phyloP scores from a whole-genome alignment of 179 eudicot genomes.

The Vitellaria paradoxa region DNA sequence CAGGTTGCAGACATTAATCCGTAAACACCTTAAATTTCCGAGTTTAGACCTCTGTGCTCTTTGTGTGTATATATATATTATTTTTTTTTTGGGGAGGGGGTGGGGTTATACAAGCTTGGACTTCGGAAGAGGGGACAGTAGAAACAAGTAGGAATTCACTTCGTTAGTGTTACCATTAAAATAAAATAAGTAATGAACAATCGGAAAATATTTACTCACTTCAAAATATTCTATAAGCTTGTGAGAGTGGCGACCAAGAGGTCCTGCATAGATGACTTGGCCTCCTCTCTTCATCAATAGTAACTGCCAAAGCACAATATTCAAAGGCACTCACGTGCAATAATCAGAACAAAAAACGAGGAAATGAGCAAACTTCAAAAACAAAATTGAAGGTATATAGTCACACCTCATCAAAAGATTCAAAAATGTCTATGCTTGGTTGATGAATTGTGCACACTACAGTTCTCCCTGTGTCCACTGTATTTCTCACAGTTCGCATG shows the following conservation, averaged over 20 bases:
- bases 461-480: conserved; percentile 61
- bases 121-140: background rate
- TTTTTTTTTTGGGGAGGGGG: background rate
- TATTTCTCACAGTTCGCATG: conserved; percentile 64
- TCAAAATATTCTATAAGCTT: conserved; percentile 64
- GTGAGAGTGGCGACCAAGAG: conserved; percentile 56
- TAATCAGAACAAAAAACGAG: too few relatives aligned
- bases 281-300: conserved; percentile 85
- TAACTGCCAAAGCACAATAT: conserved; percentile 35
- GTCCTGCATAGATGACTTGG: conserved; percentile 64
- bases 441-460: conserved; percentile 78
- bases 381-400: background rate
- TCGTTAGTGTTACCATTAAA: background rate
- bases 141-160: background rate
- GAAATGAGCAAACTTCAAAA: background rate
- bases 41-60: background rate
- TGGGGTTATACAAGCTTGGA: background rate
- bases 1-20: background rate
- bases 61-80: background rate
- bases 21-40: background rate
- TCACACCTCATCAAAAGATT: conserved; percentile 74
- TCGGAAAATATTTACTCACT: conserved; percentile 28
- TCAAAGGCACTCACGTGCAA: conserved; percentile 1
- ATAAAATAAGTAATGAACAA: background rate
- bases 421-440: conserved; percentile 75